Evolutionary conservation across 2,329 filamentous ascomycete species (phyloP), one percentile per base, ranked within the genome.

Genomic region (Fusarium ramigenum): DNA sequence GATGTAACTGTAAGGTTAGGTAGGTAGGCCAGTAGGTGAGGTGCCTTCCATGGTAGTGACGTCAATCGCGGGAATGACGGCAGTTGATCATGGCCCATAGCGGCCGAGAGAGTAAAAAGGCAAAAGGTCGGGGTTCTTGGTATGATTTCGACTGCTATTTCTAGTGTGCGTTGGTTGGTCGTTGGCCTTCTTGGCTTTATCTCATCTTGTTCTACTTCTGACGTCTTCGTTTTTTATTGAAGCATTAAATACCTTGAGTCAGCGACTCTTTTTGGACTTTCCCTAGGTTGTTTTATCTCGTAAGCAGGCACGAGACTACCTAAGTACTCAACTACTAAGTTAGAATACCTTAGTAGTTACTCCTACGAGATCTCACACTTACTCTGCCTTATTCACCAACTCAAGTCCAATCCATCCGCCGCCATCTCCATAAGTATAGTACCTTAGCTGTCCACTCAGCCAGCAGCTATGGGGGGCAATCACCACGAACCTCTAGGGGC

Each of bases 401-500:
- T 23, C 19, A 32, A 34, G n/a, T 34, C 47, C 47, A 39, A 32
- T 23, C 28, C 42, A 63, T 54, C 50, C 34, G 50, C 50, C 19
- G 34, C 23, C 23, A 40, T 36, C 25, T 44, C 37, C 56, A 49
- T 52, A 47, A 30, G 44, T 30, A 47, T 21, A 30, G 44, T 47
- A 47, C 46, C 28, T 32, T 49, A 52, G 18, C 30, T 49, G 14
- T 43, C 30, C 50, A 53, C 52, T 42, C 34, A 37, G 18, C 32
- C 34, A 63, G 19, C 43, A 32, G 66, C 39, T 65, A 91, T 92
- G 89, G 83, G 86, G 44, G 63, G 34, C 21, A 83, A 83, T 64
- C 85, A 91, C 62, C 89, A 92, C 75, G 85, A 89, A 66, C 87
- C 90, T 15, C 83, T 93, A 59, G 84, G 86, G 79, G 84, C 85